Evolutionary conservation across 495 filamentous ascomycete species (phyloP).

Genomic region (Aspergillus affinis): DNA sequence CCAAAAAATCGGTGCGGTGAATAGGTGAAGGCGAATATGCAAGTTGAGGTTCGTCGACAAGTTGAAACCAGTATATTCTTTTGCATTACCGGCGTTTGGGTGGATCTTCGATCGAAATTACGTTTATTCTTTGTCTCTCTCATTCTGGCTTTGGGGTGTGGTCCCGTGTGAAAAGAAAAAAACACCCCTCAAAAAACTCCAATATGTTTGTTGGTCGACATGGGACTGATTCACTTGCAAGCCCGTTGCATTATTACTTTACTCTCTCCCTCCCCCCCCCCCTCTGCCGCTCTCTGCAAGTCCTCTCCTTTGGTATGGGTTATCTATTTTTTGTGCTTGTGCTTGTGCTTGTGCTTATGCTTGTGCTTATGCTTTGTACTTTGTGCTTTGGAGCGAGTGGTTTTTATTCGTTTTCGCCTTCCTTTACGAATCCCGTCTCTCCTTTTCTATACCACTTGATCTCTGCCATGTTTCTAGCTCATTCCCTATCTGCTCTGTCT

Average conservation of each 20-base stretch:
- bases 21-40: constrained; percentile 9
- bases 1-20: constrained; percentile 7
- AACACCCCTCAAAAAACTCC: neutral
- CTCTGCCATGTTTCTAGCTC: constrained; percentile 5
- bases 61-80: constrained; percentile 35
- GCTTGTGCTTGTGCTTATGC: neutral
- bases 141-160: constrained; percentile 17
- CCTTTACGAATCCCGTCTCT: constrained; percentile 6
- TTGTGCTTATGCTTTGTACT: constrained; percentile 7
- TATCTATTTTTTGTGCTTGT: constrained; percentile 3
- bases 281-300: constrained; percentile 16
- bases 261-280: constrained; percentile 20
- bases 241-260: constrained; percentile 29
- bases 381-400: neutral
- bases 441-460: neutral
- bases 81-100: constrained; percentile 49
- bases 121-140: constrained; percentile 22
- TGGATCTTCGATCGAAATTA: constrained; percentile 11
- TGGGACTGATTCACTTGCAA: constrained; percentile 12
- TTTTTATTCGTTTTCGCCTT: constrained; percentile 5
- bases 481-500: constrained; percentile 8
- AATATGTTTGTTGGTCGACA: constrained; percentile 23
- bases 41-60: constrained; percentile 10
- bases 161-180: constrained; percentile 18
- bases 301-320: constrained; percentile 21